Evolutionary conservation across 1,139 yeast genomes (phyloP).

Genomic region (Trichomonascaceae sp.): DNA sequence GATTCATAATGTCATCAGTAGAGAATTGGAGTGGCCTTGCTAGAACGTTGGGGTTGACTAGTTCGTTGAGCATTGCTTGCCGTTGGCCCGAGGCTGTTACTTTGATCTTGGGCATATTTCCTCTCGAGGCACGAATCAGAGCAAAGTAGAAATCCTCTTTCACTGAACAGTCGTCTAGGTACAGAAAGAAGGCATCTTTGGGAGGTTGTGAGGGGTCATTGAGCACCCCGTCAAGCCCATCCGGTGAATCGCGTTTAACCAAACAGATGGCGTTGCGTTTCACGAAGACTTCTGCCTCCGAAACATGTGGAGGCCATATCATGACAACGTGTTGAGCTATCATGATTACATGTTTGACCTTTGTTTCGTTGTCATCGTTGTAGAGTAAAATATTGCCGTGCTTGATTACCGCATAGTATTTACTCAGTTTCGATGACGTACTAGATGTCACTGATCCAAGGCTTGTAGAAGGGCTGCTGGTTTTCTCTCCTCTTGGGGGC

Average conservation of each 20-base stretch:
- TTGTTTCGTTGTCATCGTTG: slow-evolving; percentile 45
- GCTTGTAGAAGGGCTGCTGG: neutral
- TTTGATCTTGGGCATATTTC: slow-evolving; percentile 5
- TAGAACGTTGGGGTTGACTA: slow-evolving; percentile 33
- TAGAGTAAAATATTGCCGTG: slow-evolving; percentile 82
- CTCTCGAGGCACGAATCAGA: slow-evolving; percentile 59
- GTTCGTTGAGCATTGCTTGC: neutral
- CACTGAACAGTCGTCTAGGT: slow-evolving; percentile 62
- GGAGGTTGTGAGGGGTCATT: slow-evolving; percentile 27
- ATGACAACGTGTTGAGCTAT: slow-evolving; percentile 56
- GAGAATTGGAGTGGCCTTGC: slow-evolving; percentile 66
- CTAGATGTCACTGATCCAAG: neutral
- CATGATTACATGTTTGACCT: slow-evolving; percentile 70
- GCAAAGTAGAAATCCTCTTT: slow-evolving; percentile 93
- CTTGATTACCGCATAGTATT: slow-evolving; percentile 27
- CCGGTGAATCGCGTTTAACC: slow-evolving; percentile 10
- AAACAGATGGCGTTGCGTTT: slow-evolving; percentile 70
- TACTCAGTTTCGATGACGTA: slow-evolving; percentile 18
- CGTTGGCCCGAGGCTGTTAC: neutral
- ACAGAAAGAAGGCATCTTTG: slow-evolving; percentile 53
- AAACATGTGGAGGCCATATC: slow-evolving; percentile 71
- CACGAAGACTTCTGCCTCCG: slow-evolving; percentile 68
- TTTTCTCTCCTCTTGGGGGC: neutral
- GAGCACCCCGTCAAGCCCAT: slow-evolving; percentile 10
- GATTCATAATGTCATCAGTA: slow-evolving; percentile 55